Evolutionary conservation across 495 filamentous ascomycete genomes (phyloP), one percentile per base, ranked within the genome.

Genomic region (Daldinia grandis): DNA sequence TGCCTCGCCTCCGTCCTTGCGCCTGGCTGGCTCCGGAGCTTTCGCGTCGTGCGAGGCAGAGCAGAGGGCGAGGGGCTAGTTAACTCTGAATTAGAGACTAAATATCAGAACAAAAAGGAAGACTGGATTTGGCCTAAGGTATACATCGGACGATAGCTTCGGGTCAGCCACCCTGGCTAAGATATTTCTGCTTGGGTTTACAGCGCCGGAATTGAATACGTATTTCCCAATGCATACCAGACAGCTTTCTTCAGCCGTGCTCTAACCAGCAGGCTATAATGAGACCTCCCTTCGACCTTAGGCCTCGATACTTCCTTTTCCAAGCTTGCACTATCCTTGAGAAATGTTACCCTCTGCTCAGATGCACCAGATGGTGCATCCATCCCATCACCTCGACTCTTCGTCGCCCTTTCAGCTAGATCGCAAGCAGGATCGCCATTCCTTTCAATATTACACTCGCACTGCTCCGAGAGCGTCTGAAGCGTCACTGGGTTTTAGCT

Each of bases 321-420:
- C 28, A 64, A 67, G 62, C 64, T 51, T 42, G 51, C 38, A 62
- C 64, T 64, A 57, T 31, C 55, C 56, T 59, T 56, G 57, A 72
- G 68, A 76, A 51, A 84, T 84, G 82, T 72, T 81, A 51, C 80
- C 81, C 54, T 77, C 81, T 66, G 72, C 83, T 54, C 81, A 83
- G 64, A 78, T 78, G 79, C 82, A 83, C 82, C 82, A 76, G 58
- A 79, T 79, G 82, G 82, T 84, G 82, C 81, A 76, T 25, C 35
- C 71, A 58, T 49, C 75, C 49, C 74, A 76, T 14, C 78, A 75
- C 51, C 74, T 82, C 66, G 79, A 83, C 57, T 66, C 74, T 21
- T 71, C 76, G 15, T 69, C 75, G 42, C 71, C 75, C 30, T 70
- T 75, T 49, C 76, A 78, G 37, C 59, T 65, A 40, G 71, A 79